Base-by-base conservation (phyloP, 75 land plant genomes). In the Cunninghamia lanceolata region DNA sequence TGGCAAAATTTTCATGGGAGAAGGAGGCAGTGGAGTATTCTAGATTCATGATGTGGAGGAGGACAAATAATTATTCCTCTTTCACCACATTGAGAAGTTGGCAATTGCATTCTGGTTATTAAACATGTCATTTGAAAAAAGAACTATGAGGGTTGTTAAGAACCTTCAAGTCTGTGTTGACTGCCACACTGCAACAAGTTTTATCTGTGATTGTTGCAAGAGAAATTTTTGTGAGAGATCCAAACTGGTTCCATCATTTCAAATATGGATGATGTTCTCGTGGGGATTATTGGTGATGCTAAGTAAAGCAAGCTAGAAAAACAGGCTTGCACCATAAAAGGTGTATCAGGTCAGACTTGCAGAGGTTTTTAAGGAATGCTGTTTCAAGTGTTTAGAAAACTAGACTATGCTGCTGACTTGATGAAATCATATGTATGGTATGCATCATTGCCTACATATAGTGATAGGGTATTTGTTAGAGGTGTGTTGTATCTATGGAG, bases 121-220 rank as follows among this genome's bases (percentile, higher is more conserved):
- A 56, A 85, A 38, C 45, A 52, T 76, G 36, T 70, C 85, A n/a
- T 9, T 45, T 85, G 25, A 19, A 30, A 56, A 19, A 30, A 56
- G 9, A 50, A 85, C 77, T 19, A 10, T 59, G 4, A 54, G 77
- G 42, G 75, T 85, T 39, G 35, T 42, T 11, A 84, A 84, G n/a
- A 84, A 84, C 43, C 70, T 84, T n/a, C 76, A 35, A 66, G 73
- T 42, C 39, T 85, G 77, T 85, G 77, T 38, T 85, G 85, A 85
- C 32, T 85, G 77, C 39, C 77, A 71, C 63, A 35, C 45, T 66
- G 39, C 63, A 35, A 85, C 75, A 28, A 85, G 40, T 28, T 59
- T 85, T 36, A 15, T 70, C 85, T 11, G 71, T 1, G 45, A 71
- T n/a, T 35, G 78, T 63, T 35, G 15, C 66, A 47, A 54, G 76